Conservation (phyloP, 23 red algal genomes). For the Rhodosorus marinus region DNA sequence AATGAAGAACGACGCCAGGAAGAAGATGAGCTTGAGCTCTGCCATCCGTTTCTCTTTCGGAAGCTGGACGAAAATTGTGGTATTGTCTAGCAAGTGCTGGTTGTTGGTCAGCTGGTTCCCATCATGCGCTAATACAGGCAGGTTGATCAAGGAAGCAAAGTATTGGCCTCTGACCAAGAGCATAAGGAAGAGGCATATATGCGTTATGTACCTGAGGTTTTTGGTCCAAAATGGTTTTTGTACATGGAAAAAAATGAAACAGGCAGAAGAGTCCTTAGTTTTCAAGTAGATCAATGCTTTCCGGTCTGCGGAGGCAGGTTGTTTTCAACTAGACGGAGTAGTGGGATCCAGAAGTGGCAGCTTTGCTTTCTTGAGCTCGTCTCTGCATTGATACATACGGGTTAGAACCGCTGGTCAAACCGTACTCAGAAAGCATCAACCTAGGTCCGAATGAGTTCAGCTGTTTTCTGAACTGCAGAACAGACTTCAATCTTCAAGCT, state of each 20-base stretch:
- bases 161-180: slow-evolving; percentile 40
- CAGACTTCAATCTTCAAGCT: background rate
- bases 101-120: slow-evolving; percentile 16
- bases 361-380: no score
- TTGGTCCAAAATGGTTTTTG: no score
- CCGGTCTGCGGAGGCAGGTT: no score
- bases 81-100: slow-evolving; percentile 71
- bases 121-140: slow-evolving; percentile 52
- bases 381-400: no score
- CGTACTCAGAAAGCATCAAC: slow-evolving; percentile 37
- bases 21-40: slow-evolving; percentile 57
- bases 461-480: background rate
- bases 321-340: no score
- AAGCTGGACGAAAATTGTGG: slow-evolving; percentile 58
- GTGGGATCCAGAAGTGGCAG: no score
- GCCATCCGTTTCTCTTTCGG: slow-evolving; percentile 18
- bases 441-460: no score
- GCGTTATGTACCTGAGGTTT: no score
- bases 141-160: slow-evolving; percentile 22
- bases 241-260: no score
- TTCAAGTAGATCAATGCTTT: no score
- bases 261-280: no score
- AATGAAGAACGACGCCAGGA: slow-evolving; percentile 70
- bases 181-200: no score
- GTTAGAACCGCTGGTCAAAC: slow-evolving; percentile 5